Conservation (phyloP, 495 filamentous ascomycete species). For the Cercophora scortea region DNA sequence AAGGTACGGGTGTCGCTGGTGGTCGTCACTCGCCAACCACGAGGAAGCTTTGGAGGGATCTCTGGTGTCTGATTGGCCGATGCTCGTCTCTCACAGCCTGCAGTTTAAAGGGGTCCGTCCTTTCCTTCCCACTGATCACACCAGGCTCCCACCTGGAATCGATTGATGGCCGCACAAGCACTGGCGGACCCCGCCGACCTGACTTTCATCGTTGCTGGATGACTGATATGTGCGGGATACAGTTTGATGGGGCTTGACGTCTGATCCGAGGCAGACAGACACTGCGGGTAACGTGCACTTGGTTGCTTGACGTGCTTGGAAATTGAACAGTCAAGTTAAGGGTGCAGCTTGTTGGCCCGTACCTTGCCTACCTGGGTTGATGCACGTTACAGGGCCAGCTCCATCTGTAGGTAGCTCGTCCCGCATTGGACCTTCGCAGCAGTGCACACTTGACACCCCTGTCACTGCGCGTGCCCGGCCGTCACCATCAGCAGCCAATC, state of each 20-base stretch:
- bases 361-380: too few species aligned
- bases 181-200: not conserved
- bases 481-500: not conserved
- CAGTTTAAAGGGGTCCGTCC: not conserved
- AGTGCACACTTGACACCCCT: not conserved
- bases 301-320: not conserved
- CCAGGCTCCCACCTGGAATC: not conserved
- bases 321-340: conserved; percentile 8
- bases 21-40: not conserved
- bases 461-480: not conserved
- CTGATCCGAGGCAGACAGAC: not conserved
- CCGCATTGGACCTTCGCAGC: too few species aligned
- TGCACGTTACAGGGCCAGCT: not conserved
- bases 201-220: not conserved
- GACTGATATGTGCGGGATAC: not conserved
- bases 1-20: not conserved
- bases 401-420: not conserved
- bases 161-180: not conserved
- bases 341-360: conserved; percentile 5
- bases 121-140: not conserved
- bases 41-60: not conserved
- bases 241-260: not conserved
- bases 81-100: not conserved
- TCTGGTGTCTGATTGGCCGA: not conserved
- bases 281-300: too few species aligned